Base-by-base conservation (phyloP, 1,139 yeast species). In the Kurtzmaniella natalensis region DNA sequence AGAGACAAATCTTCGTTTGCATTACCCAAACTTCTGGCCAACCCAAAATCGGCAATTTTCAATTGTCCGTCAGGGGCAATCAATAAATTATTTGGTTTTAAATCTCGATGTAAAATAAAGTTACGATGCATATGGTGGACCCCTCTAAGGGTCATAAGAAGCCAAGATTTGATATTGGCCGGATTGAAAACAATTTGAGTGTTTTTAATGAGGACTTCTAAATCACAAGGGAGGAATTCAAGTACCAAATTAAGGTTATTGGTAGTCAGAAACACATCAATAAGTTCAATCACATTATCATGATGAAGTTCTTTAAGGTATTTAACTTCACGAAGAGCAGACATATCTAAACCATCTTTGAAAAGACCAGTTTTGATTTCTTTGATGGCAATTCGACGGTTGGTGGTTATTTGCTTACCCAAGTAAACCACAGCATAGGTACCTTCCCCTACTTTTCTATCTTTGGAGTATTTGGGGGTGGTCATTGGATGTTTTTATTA, bases 341-440 rank as follows among this genome's bases (percentile, higher is more conserved):
- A 84, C 96, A 94, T 92, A 61, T 94, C 98, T 32, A 94, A 62
- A 0, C 98, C 99, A 60, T 92, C 97, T 55, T 88, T 88, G 64
- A 89, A 89, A 43, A 85, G 81, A 2, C 95, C 94, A 0, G 95
- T 84, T 53, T 94, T 92, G 69, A 94, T 92, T 64, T 88, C 96
- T 53, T 94, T 94, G 44, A 94, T 82, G 46, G 99, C 99, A 24
- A 92, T 81, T 37, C 71, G 69, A 35, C 92, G 61, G 13, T 65
- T 61, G 8, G 80, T 70, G 25, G 76, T 60, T 17, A 72, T 48
- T 46, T 79, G 81, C 38, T 72, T 73, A 1, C 96, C 97, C 13
- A 92, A 70, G 51, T 84, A 92, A 2, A 94, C 99, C 38, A 89
- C 95, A 30, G 98, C 99, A 67, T 92, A 94, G 1, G 99, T 94